phyloP scores from a whole-genome alignment of 208 protist genomes.

The Kentomonas sorsogonicus region DNA sequence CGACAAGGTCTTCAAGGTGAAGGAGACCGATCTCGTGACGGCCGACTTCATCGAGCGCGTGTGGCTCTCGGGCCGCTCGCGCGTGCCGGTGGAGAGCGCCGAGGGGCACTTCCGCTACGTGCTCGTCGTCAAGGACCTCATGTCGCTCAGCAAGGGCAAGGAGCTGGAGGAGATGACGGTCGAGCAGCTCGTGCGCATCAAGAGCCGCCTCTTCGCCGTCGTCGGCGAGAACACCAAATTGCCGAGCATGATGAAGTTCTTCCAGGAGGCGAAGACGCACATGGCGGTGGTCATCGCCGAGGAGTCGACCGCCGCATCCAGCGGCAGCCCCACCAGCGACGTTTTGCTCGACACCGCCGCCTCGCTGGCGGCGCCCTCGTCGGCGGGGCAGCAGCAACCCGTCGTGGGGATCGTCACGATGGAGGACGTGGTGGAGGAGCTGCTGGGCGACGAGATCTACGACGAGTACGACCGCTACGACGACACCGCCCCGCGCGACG shows the following conservation, averaged over 20 bases:
- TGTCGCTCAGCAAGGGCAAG: conserved; percentile 31
- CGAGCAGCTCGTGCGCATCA: conserved; percentile 60
- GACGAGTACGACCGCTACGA: conserved; percentile 87
- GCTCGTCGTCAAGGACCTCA: conserved; percentile 78
- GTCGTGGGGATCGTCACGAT: conserved; percentile 80
- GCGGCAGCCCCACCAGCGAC: neutral
- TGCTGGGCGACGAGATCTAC: conserved; percentile 84
- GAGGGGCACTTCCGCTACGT: conserved; percentile 47
- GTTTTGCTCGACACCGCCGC: neutral
- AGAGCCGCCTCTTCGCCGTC: conserved; percentile 53
- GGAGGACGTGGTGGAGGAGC: conserved; percentile 84
- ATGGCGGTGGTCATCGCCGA: conserved; percentile 77
- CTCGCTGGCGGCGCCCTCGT: neutral
- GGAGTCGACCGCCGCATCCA: conserved; percentile 7
- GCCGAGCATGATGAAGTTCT: conserved; percentile 74
- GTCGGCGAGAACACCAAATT: conserved; percentile 51
- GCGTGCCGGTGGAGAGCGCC: conserved; percentile 57
- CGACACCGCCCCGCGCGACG: conserved; percentile 6
- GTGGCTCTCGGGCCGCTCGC: conserved; percentile 79
- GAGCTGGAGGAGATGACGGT: conserved; percentile 43
- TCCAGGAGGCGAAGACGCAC: conserved; percentile 77
- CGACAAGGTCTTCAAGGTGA: conserved; percentile 39
- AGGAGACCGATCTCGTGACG: conserved; percentile 62
- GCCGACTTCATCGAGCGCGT: conserved; percentile 64
- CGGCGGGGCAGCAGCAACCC: conserved; percentile 4